Base-by-base conservation (phyloP, 352 stramenopile genomes). In the Pilasporangium apinafurcum region DNA sequence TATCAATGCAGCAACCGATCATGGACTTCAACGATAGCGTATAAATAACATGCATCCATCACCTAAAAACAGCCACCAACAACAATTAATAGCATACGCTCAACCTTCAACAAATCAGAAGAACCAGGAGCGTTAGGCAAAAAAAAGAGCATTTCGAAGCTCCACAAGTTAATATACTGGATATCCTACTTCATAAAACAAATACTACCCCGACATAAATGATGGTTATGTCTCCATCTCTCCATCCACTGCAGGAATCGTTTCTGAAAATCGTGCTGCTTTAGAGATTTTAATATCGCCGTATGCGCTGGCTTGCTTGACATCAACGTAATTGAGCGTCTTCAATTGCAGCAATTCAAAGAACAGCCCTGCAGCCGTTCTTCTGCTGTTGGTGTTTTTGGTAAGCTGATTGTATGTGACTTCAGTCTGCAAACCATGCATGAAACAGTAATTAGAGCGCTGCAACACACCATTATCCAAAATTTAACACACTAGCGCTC, bases 281-380 rank as follows among this genome's bases (percentile, higher is more conserved):
- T 86, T 89, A 10, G 66, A 65, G 39, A 97, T 86, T 49, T 77
- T 79, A 50, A 99, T 98, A 51, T 98, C 94, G 17, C 90, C 92
- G 64, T 97, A 98, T 36, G 86, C 64, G 31, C 85, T 68, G 16
- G 86, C 57, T 70, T 99, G 96, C 12, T 96, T 68, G 17, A 99
- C 56, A 42, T 98, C 83, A 25, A 99, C 86, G 62, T 96, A 98
- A 69, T 98, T 94, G 56, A 97, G 94, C 4, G 95, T 98, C 66
- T 99, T 98, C n/a, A 99, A 72, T 62, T 97, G 84, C 2, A 99
- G 76, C 14, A 98, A 72, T 60, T 99, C 94, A 51, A 98, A 98
- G 63, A 99, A 99, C 29, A 97, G 73, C 33, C 81, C 90, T 9
- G 92, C 86, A 18, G 92, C 95, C 37, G 89, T 98, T 34, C 92